phyloP scores from a whole-genome alignment of 371 early-diverging fungal genomes.

The Mucor plumbeus region DNA sequence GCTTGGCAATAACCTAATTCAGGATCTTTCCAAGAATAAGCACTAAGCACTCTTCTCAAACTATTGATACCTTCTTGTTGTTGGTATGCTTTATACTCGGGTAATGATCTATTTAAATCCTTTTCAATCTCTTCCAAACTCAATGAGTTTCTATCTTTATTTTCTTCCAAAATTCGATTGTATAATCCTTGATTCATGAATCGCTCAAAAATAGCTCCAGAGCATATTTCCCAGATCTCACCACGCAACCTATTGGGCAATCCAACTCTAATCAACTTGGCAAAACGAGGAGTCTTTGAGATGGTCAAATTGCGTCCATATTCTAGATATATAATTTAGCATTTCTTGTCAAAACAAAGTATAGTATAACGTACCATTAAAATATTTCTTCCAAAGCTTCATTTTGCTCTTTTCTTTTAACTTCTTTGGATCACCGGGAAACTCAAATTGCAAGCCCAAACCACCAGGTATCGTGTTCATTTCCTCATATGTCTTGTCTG shows the following conservation, averaged over 20 bases:
- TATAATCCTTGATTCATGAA: conserved; percentile 87
- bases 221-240: conserved; percentile 96
- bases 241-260: conserved; percentile 91
- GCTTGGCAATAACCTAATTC: conserved; percentile 98
- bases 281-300: conserved; percentile 80
- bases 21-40: conserved; percentile 85
- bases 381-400: conserved; percentile 79
- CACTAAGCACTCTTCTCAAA: conserved; percentile 87
- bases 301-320: conserved; percentile 92
- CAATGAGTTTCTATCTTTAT: conserved; percentile 67
- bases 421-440: conserved; percentile 77
- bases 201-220: conserved; percentile 90
- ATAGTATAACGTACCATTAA: conserved; percentile 50
- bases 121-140: conserved; percentile 97
- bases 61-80: conserved; percentile 88
- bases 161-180: conserved; percentile 72
- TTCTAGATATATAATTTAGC: conserved; percentile 43
- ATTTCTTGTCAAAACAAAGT: neutral
- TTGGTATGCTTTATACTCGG: conserved; percentile 95
- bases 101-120: conserved; percentile 90
- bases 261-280: conserved; percentile 92
- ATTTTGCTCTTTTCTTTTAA: conserved; percentile 78
- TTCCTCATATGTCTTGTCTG: conserved; percentile 58
- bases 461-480: conserved; percentile 59
- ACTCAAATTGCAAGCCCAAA: conserved; percentile 86